Percentiles rank a stretch among this genome's conserved stretches.
phyloP scores from a whole-genome alignment of 2,329 filamentous ascomycete genomes.

The Sphaerulina populicola region DNA sequence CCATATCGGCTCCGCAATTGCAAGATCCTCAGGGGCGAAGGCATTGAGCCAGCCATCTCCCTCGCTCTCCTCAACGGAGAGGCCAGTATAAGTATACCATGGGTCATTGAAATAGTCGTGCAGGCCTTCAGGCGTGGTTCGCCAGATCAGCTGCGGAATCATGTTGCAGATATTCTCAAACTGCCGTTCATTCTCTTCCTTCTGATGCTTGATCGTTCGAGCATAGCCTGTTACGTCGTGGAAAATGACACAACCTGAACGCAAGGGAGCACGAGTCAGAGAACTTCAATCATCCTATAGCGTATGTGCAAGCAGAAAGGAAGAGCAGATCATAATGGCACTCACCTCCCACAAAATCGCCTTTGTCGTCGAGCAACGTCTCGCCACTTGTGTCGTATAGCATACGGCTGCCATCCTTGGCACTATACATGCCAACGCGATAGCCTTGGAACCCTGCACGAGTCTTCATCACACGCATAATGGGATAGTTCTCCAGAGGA shows the following conservation, averaged over 20 bases:
- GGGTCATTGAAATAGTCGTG: slow-evolving; percentile 64
- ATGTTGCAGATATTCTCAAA: slow-evolving; percentile 69
- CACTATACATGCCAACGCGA: slow-evolving; percentile 57
- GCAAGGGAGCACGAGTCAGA: too few relatives aligned
- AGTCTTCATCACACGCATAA: slow-evolving; percentile 55
- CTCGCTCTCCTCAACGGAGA: slow-evolving; percentile 54
- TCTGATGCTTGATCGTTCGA: slow-evolving; percentile 60
- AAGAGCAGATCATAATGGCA: too few relatives aligned
- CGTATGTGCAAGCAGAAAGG: too few relatives aligned
- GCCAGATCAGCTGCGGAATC: slow-evolving; percentile 57
- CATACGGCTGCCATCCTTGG: slow-evolving; percentile 44
- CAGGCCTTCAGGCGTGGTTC: slow-evolving; percentile 53
- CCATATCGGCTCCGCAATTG: slow-evolving; percentile 51
- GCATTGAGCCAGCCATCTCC: slow-evolving; percentile 55
- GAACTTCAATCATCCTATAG: too few relatives aligned
- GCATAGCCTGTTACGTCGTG: slow-evolving; percentile 64
- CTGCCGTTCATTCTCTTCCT: slow-evolving; percentile 61
- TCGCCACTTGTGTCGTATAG: slow-evolving; percentile 61
- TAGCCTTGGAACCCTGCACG: slow-evolving; percentile 51
- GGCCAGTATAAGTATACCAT: slow-evolving; percentile 74
- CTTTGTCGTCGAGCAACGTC: slow-evolving; percentile 56
- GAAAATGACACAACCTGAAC: slow-evolving; percentile 53
- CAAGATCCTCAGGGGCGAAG: slow-evolving; percentile 64
- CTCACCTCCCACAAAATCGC: slow-evolving; percentile 58
- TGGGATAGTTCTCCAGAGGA: slow-evolving; percentile 55